Percentiles rank a stretch among this genome's conserved stretches.
Conservation (phyloP, 352 stramenopile genomes). For the Phytophthora sojae region DNA sequence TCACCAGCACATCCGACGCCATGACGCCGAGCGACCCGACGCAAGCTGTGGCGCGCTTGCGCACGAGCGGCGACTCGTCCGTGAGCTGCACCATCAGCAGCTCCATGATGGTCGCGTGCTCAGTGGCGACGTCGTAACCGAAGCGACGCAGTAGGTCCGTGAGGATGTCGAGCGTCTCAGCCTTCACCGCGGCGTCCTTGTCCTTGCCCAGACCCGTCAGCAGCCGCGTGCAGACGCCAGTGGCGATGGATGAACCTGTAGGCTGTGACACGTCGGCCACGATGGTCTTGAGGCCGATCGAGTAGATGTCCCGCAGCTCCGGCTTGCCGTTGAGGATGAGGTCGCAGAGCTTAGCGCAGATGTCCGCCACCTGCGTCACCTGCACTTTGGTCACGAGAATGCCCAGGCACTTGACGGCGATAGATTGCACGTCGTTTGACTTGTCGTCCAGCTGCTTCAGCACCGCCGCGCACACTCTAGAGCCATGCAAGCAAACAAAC, state of each 20-base stretch:
- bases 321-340: constrained; percentile 97
- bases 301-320: constrained; percentile 99
- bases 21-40: constrained; percentile 96
- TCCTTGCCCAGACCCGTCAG: constrained; percentile 71
- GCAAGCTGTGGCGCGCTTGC: constrained; percentile 96
- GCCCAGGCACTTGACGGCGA: constrained; percentile 92
- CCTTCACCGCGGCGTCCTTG: constrained; percentile 85
- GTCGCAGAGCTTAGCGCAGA: constrained; percentile 96
- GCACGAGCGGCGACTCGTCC: constrained; percentile 88
- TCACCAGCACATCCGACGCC: constrained; percentile 94
- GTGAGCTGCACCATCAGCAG: constrained; percentile 86
- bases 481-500: background rate
- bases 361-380: constrained; percentile 95
- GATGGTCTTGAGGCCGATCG: constrained; percentile 98
- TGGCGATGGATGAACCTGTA: constrained; percentile 90
- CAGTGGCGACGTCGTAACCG: constrained; percentile 87
- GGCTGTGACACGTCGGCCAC: constrained; percentile 93
- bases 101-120: constrained; percentile 93
- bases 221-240: constrained; percentile 70
- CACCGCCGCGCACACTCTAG: constrained; percentile 95
- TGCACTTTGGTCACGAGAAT: constrained; percentile 98
- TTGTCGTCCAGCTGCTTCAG: constrained; percentile 98
- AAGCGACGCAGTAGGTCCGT: constrained; percentile 97
- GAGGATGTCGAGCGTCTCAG: constrained; percentile 97
- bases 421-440: constrained; percentile 98